Evolutionary conservation across 257 asterid genomes (phyloP).

Genomic region (Primulina eburnea): DNA sequence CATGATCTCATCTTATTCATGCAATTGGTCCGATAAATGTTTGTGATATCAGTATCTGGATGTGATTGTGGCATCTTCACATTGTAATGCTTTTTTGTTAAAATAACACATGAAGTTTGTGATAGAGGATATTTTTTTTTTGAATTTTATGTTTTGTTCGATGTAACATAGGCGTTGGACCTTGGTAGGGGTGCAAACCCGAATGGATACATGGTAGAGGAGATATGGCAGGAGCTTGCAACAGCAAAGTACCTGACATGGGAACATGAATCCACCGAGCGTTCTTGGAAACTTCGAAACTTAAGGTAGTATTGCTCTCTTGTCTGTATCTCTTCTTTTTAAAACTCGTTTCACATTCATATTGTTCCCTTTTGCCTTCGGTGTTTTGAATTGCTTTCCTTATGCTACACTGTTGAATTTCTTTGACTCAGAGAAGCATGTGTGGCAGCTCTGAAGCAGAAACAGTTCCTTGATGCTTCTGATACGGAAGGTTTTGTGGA

Average conservation of each 20-base stretch:
- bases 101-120: slow-evolving; percentile 9
- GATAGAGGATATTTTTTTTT: slow-evolving; percentile 11
- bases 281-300: slow-evolving; percentile 69
- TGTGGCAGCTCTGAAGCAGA: slow-evolving; percentile 68
- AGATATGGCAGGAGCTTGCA: slow-evolving; percentile 91
- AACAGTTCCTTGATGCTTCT: slow-evolving; percentile 37
- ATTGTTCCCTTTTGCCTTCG: background rate
- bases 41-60: slow-evolving; percentile 17
- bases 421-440: slow-evolving; percentile 58
- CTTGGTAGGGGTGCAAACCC: slow-evolving; percentile 69
- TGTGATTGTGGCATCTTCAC: background rate
- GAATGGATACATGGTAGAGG: slow-evolving; percentile 80
- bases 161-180: slow-evolving; percentile 66
- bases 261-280: slow-evolving; percentile 68
- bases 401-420: slow-evolving; percentile 19
- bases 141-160: slow-evolving; percentile 16
- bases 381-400: slow-evolving; percentile 9
- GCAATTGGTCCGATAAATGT: slow-evolving; percentile 3
- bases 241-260: slow-evolving; percentile 75
- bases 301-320: slow-evolving; percentile 47
- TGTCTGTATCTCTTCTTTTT: background rate
- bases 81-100: slow-evolving; percentile 7
- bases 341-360: background rate
- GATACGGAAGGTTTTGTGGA: slow-evolving; percentile 54
- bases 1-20: background rate